Percentiles rank a stretch among this genome's conserved stretches.
Conservation (phyloP, 2,329 filamentous ascomycete genomes). For the Scorias spongiosa region DNA sequence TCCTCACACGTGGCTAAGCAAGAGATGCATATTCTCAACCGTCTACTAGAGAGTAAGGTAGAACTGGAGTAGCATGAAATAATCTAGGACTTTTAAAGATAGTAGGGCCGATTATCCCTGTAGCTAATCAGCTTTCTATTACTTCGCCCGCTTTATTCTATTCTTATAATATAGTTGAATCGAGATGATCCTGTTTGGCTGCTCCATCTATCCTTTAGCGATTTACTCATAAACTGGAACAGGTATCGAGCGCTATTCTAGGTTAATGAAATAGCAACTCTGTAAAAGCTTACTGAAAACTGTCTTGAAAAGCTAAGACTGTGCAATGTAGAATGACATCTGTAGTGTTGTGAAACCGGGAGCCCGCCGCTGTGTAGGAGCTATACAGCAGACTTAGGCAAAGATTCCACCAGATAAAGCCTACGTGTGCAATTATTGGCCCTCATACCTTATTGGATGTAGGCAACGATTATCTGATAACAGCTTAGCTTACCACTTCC, state of each 20-base stretch:
- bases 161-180: constrained; percentile 9
- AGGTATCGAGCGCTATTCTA: constrained; percentile 4
- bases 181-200: constrained; percentile 5
- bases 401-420: neutral
- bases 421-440: neutral
- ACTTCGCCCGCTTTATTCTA: constrained; percentile 11
- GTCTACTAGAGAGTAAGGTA: neutral
- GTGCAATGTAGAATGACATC: neutral
- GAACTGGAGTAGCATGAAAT: neutral
- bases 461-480: neutral
- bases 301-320: constrained; percentile 5
- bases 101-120: constrained; percentile 10
- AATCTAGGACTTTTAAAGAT: constrained; percentile 6
- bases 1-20: neutral
- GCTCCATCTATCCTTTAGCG: constrained; percentile 16
- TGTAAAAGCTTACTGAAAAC: constrained; percentile 4
- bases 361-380: neutral
- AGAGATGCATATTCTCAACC: constrained; percentile 2
- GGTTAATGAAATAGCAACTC: constrained; percentile 6
- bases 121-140: constrained; percentile 9
- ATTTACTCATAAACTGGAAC: constrained; percentile 12
- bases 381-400: neutral
- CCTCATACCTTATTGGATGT: neutral
- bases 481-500: neutral
- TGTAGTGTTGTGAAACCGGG: neutral